Evolutionary conservation across 2,329 filamentous ascomycete species (phyloP), one percentile per base, ranked within the genome.

Genomic region (Aspergillus fructus): DNA sequence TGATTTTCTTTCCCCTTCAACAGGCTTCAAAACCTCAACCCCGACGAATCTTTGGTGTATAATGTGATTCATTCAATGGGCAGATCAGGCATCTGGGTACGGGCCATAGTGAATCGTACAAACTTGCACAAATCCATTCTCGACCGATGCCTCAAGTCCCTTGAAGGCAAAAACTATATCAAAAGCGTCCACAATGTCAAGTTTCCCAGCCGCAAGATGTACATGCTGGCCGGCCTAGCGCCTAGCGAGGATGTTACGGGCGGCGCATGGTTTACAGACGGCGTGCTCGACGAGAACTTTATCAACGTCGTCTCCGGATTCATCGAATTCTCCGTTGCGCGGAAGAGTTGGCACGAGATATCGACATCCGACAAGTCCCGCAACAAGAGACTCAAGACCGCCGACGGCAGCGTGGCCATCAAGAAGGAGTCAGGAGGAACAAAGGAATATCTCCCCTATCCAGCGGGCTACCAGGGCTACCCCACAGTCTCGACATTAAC

Each of bases 191-290:
- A 93, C 77, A 94, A 89, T 74, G 92, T 96, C 75, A 92, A 96
- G 77, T 88, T 90, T 70, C 91, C 91, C 27, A 90, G 88, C 64
- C 89, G 94, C 71, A 96, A 96, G 77, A 96, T 96, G 84, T 99
- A 94, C 81, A 96, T 99, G 83, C 88, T 96, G 69, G 86, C 88
- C 53, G 88, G 88, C 61, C 84, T 99, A 59, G 85, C 87, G 11
- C 93, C 94, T 0, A 91, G 89, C 53, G 93, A 97, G 61, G 89
- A 94, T 60, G 90, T 96, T 47, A 96, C 92, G 0, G 94, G 94
- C 48, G 94, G 94, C 2, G 89, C 91, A 8, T 99, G 93, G 91
- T 97, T 94, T 73, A 93, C 90, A 7, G 92, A 96, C 62, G 90
- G 91, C 52, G 89, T 93, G 63, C 83, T 97, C 12, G 94, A 99